Base-by-base conservation (phyloP, 257 asterid genomes). In the Buddleja alternifolia region DNA sequence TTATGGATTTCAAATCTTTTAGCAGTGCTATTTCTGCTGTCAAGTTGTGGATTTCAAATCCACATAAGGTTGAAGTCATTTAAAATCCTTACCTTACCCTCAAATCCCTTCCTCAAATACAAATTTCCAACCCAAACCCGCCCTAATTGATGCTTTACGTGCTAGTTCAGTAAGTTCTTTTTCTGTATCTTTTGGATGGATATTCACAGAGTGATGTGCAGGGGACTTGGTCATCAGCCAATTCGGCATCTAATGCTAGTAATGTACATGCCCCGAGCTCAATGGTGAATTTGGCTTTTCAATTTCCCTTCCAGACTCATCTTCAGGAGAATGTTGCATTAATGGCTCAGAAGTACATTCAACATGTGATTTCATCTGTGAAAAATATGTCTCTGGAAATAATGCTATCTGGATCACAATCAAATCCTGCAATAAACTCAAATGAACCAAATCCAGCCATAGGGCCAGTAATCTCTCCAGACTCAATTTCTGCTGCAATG, bases 221-320 rank as follows among this genome's bases (percentile, higher is more conserved):
- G 73, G 78, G 67, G 29, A 29, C 34, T 29, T 29, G 16, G 16
- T 47, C 75, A 55, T 72, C 63, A 44, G 64, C 63, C 66, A 20
- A 53, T 66, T 37, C n/a, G 66, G 51, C 63, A 34, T 39, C 74
- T 56, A 41, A 48, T 34, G 60, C 40, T 47, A 0, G 7, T 19
- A 39, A 34, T 44, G 60, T 24, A 45, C 34, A 32, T 42, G 45
- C 59, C 46, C 51, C 69, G 1, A 5, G 15, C 36, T 45, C 82
- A 1, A 20, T 83, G 73, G 8, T 79, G 74, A 53, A 59, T 6
- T n/a, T 83, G 40, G 85, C 77, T 44, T 83, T 83, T 60, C 88
- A 80, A 50, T 83, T 83, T 58, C 85, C 88, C 25, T 77, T 72
- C 19, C 77, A 75, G 63, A 19, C 60, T 46, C 75, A 63, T 57